These are phyloP conservation scores for Vachellia pachyceras DNA, from an alignment of 306 rosid genomes.

Conservation along the genomic window DNA sequence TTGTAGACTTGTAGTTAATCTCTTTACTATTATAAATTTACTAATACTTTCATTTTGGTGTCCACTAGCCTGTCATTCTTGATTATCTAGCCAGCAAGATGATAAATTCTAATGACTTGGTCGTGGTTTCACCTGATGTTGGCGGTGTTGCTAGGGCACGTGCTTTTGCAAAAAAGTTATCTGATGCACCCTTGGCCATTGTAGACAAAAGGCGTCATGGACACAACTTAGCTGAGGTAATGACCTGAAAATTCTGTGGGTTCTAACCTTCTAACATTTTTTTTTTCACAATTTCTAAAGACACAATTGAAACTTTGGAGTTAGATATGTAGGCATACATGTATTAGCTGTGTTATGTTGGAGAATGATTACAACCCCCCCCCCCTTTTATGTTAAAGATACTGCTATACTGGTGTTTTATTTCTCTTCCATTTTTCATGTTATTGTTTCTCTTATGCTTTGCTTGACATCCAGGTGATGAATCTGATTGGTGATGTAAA, in stretches of 20 bases:
- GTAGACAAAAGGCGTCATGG: conserved; percentile 97
- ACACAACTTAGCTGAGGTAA: conserved; percentile 94
- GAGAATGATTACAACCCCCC: background rate
- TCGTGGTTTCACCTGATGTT: conserved; percentile 99
- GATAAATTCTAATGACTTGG: conserved; percentile 77
- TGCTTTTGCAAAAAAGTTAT: conserved; percentile 92
- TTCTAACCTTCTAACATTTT: background rate
- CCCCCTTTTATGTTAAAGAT: background rate
- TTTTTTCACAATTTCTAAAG: background rate
- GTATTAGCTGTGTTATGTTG: background rate
- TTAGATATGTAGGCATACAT: background rate
- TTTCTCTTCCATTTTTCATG: background rate
- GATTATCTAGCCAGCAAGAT: conserved; percentile 98
- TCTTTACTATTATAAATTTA: conserved; percentile 15
- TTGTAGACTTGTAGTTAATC: conserved; percentile 21
- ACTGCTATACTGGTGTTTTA: background rate
- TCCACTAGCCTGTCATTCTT: conserved; percentile 81
- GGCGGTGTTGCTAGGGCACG: conserved; percentile 99
- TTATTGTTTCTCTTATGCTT: conserved; percentile 5
- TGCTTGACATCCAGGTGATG: conserved; percentile 72
- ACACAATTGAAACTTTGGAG: background rate
- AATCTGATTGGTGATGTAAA: conserved; percentile 95
- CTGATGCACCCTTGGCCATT: conserved; percentile 98
- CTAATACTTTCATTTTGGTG: conserved; percentile 46
- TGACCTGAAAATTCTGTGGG: conserved; percentile 7